A percentile compares a stretch with the other conserved stretches of the same genome.
Evolutionary conservation across 306 rosid species (phyloP).

Genomic region (Cucumis hystrix): DNA sequence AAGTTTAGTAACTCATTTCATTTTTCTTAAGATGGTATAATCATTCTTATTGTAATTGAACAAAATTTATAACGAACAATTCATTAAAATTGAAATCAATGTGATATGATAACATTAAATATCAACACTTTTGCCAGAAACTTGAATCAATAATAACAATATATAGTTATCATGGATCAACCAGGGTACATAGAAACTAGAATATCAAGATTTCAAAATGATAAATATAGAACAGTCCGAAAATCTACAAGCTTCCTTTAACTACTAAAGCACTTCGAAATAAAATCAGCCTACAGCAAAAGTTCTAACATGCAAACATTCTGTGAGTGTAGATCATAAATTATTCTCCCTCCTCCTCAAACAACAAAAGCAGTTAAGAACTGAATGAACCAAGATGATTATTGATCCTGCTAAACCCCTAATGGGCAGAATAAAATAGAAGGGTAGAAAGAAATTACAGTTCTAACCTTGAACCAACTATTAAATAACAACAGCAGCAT

Average conservation of each 20-base stretch:
- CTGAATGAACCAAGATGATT: not conserved
- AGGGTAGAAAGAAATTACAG: not conserved
- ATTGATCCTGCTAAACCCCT: not conserved
- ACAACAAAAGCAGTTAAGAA: not conserved
- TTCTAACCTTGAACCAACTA: conserved; percentile 3
- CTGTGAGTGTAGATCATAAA: not conserved
- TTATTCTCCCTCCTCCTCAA: not conserved
- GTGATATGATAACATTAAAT: too few species aligned
- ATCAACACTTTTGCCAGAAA: not conserved
- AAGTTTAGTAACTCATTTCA: too few species aligned
- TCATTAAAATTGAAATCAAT: too few species aligned
- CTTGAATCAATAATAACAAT: not conserved
- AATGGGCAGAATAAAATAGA: not conserved
- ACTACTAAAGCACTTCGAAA: not conserved
- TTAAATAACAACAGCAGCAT: not conserved
- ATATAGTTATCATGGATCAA: not conserved
- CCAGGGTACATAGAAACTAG: not conserved
- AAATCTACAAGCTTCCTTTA: not conserved
- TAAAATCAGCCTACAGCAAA: not conserved
- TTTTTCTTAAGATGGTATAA: too few species aligned
- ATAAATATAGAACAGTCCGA: not conserved
- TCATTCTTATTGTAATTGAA: too few species aligned
- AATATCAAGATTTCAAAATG: not conserved
- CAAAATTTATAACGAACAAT: too few species aligned
- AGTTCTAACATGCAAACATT: not conserved